Base-by-base conservation (phyloP, 805 yeast species). In the Myxozyma vanderwaltii region DNA sequence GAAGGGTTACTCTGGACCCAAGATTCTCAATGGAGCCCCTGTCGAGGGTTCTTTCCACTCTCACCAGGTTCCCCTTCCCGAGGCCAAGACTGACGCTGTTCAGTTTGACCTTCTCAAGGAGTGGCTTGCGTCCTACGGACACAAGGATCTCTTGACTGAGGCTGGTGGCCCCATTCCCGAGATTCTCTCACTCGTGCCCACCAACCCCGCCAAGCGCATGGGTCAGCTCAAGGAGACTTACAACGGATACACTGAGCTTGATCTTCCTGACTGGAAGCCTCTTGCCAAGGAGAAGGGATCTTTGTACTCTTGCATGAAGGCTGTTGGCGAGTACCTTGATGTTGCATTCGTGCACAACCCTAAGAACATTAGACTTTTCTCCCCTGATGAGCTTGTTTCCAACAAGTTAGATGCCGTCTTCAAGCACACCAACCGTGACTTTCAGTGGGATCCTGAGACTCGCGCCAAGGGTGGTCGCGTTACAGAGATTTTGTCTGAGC, bases 51-150 rank as follows among this genome's bases (percentile, higher is more conserved):
- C 62, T 13, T 64, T 52, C 59, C 67, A 52, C 58, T 57, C 67
- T 19, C 67, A 64, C 36, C 67, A 64, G 59, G 65, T 64, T n/a
- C 67, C 67, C 8, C 54, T 64, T 17, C 65, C 65, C 5, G 50
- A 38, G 31, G 67, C 63, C 26, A 58, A 58, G 54, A 61, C 63
- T 26, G 56, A 64, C 48, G 13, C 29, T 12, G 43, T 12, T 24
- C 65, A 64, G 58, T 60, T 63, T 43, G 59, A 31, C 19, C 38
- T 63, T 24, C 61, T 64, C 31, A 52, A 58, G 51, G 41, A 49
- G 10, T 64, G 67, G 67, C 58, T 64, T 24, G 6, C 12, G 26
- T 58, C 63, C n/a, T 64, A 64, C 41, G 49, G 43, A 12, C 54
- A 39, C 50, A 56, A 61, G 38, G 47, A 52, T n/a, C 60, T 63